Conservation (phyloP, 192 early-diverging fungal species). For the Coemansia sp. region DNA sequence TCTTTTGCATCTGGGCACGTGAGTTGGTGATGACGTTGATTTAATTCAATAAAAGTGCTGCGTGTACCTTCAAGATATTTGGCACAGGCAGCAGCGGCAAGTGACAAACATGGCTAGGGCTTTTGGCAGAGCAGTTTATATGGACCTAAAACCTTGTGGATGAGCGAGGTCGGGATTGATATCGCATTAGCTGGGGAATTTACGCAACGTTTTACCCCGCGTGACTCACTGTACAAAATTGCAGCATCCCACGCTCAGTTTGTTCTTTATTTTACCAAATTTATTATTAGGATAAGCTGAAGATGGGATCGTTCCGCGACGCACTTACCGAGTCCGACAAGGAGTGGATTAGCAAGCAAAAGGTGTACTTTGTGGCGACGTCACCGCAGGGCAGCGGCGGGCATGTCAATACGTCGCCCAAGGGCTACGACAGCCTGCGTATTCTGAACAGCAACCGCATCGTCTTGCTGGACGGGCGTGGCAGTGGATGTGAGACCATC, state of each 20-base stretch:
- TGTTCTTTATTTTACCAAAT: not conserved
- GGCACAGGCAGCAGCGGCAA: no score
- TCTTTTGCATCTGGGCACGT: no score
- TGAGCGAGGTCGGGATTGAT: no score
- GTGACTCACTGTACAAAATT: not conserved
- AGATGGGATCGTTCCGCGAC: constrained; percentile 56
- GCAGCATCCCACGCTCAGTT: not conserved
- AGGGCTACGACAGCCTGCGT: constrained; percentile 60
- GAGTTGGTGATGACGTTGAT: no score
- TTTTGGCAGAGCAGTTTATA: no score
- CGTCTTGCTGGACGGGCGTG: constrained; percentile 39
- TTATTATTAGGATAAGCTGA: not conserved
- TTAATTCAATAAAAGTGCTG: no score
- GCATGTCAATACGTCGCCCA: constrained; percentile 62
- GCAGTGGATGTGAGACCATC: constrained; percentile 61
- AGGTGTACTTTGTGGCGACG: constrained; percentile 60
- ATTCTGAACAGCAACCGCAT: constrained; percentile 46
- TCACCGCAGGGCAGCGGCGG: constrained; percentile 56
- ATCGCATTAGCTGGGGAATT: no score
- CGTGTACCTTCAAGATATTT: no score
- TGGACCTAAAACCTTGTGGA: no score
- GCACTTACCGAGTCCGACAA: constrained; percentile 47
- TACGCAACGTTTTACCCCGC: not conserved
- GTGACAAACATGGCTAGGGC: no score
- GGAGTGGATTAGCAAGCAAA: constrained; percentile 60